These are phyloP conservation scores for Cajanus cajan DNA, from an alignment of 306 rosid species.

Conservation along the genomic window DNA sequence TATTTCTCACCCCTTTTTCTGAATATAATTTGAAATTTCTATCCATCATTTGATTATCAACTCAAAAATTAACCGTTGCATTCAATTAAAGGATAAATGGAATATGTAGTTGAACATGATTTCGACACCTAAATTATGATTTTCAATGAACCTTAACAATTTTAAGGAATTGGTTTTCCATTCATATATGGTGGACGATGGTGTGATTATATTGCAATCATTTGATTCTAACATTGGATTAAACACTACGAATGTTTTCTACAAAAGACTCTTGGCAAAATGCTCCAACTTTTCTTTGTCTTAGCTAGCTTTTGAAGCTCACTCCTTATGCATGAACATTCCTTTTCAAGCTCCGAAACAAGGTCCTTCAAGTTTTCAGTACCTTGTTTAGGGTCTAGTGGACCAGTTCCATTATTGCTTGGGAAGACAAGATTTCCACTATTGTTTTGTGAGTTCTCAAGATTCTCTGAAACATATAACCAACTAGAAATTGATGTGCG, in stretches of 20 bases:
- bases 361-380: conserved; percentile 60
- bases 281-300: conserved; percentile 69
- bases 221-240: conserved; percentile 38
- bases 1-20: neutral
- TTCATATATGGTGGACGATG: conserved; percentile 19
- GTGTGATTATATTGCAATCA: conserved; percentile 27
- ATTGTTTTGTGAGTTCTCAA: conserved; percentile 53
- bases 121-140: conserved; percentile 24
- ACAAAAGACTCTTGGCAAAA: conserved; percentile 58
- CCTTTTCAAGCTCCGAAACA: conserved; percentile 71
- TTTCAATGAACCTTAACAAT: conserved; percentile 27
- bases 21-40: neutral
- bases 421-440: conserved; percentile 46
- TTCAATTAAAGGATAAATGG: neutral
- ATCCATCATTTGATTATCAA: conserved; percentile 1
- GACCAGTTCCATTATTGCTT: conserved; percentile 35
- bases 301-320: conserved; percentile 66
- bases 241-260: conserved; percentile 50
- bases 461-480: conserved; percentile 72
- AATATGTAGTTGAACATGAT: neutral
- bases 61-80: neutral
- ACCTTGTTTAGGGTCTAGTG: conserved; percentile 38
- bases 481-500: conserved; percentile 84
- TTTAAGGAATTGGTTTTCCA: conserved; percentile 31
- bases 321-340: conserved; percentile 62